phyloP scores from a whole-genome alignment of 176 grass and related monocot species.

The Aegilops tauschii region DNA sequence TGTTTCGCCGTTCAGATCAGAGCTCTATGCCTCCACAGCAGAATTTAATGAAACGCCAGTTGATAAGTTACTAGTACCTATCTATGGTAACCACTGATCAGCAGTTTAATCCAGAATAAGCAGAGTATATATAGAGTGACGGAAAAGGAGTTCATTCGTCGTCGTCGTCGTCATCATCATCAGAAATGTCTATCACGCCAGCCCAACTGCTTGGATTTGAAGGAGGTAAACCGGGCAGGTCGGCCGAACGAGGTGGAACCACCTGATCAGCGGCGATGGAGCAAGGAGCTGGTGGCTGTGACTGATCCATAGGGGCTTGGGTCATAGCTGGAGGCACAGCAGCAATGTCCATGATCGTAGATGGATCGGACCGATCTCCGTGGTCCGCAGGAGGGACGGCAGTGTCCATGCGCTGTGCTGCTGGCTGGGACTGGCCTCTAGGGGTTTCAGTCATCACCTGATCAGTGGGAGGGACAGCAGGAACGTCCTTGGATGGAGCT shows the following conservation, averaged over 20 bases:
- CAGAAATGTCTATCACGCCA: conserved; percentile 40
- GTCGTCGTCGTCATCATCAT: conserved; percentile 40
- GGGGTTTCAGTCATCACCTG: background rate
- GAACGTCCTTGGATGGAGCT: conserved; percentile 7
- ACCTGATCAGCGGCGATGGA: background rate
- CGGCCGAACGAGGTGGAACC: conserved; percentile 21
- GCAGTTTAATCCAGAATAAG: background rate
- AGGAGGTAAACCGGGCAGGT: background rate
- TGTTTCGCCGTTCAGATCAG: background rate
- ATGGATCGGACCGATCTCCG: background rate
- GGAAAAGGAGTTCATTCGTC: background rate
- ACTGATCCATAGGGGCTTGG: background rate
- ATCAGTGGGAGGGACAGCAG: background rate
- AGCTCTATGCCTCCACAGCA: background rate
- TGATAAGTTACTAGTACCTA: background rate
- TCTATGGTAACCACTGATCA: background rate
- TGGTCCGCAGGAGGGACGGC: background rate
- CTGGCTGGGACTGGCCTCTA: background rate
- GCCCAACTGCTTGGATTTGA: background rate
- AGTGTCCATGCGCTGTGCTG: background rate
- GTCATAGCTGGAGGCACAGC: background rate
- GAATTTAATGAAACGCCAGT: background rate
- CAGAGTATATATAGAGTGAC: background rate
- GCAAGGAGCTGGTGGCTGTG: background rate
- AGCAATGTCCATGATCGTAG: background rate